phyloP scores from a whole-genome alignment of 139 green algal species.

The Zygnema cylindricum region DNA sequence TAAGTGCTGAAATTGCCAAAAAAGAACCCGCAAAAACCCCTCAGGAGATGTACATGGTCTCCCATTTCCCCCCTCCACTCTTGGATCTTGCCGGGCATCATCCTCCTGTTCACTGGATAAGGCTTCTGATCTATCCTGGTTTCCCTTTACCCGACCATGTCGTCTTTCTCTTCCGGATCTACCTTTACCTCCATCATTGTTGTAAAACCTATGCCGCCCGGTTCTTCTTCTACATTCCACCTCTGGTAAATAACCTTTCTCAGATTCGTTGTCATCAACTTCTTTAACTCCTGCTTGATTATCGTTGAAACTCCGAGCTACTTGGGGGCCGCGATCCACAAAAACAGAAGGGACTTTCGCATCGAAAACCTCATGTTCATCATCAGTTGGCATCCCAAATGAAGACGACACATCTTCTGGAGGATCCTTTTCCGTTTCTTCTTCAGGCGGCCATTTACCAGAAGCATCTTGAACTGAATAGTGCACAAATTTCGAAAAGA shows the following conservation, averaged over 20 bases:
- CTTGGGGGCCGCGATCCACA: conserved; percentile 5
- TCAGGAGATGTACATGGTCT: neutral
- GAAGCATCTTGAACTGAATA: conserved; percentile 23
- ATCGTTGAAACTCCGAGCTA: neutral
- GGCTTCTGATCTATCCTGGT: neutral
- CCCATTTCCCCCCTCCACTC: neutral
- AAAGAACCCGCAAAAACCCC: conserved; percentile 49
- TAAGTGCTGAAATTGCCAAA: conserved; percentile 60
- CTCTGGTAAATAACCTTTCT: neutral
- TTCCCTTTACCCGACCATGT: neutral
- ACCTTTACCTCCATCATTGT: neutral
- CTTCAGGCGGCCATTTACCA: neutral
- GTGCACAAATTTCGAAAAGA: conserved; percentile 43
- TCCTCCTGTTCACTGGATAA: neutral
- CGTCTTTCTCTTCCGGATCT: neutral
- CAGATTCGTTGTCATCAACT: neutral
- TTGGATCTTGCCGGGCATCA: conserved; percentile 7
- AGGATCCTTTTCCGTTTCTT: neutral
- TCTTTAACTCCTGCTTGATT: neutral
- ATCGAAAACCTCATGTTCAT: neutral
- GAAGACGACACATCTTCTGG: neutral
- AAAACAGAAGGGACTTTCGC: neutral
- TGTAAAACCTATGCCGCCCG: neutral
- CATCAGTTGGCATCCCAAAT: neutral
- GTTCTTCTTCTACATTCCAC: conserved; percentile 25